Conservation (phyloP, 2,329 filamentous ascomycete species). For the Pyrenophora tritici-repentis region DNA sequence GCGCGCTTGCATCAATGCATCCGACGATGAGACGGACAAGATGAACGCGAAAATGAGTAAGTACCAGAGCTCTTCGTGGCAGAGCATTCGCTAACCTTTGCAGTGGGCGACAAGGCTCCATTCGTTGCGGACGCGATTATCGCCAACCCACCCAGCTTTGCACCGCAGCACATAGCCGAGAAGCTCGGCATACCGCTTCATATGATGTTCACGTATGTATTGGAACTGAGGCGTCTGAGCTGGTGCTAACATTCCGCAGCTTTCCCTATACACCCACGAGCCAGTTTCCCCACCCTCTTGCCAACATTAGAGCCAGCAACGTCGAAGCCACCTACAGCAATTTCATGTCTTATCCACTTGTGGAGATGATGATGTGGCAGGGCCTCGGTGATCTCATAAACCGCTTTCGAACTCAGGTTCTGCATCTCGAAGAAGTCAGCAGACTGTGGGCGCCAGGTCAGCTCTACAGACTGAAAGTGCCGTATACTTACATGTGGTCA, state of each 20-base stretch:
- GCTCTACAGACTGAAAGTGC: slow-evolving; percentile 73
- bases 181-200: slow-evolving; percentile 75
- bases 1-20: slow-evolving; percentile 75
- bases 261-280: slow-evolving; percentile 79
- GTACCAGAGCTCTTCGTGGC: slow-evolving; percentile 2
- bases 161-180: slow-evolving; percentile 75
- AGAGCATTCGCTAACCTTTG: slow-evolving; percentile 10
- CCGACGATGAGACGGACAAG: slow-evolving; percentile 68
- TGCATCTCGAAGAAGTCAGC: slow-evolving; percentile 74
- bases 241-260: slow-evolving; percentile 35
- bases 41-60: slow-evolving; percentile 63
- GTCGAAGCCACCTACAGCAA: slow-evolving; percentile 76
- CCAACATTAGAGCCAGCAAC: slow-evolving; percentile 74
- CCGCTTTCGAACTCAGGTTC: slow-evolving; percentile 69
- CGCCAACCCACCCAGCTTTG: slow-evolving; percentile 78
- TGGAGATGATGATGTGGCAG: slow-evolving; percentile 74
- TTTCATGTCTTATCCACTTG: slow-evolving; percentile 78
- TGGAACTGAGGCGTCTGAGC: background rate
- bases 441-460: slow-evolving; percentile 78
- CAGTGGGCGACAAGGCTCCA: slow-evolving; percentile 64
- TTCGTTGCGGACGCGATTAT: slow-evolving; percentile 86
- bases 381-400: slow-evolving; percentile 77
- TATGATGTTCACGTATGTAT: slow-evolving; percentile 83
- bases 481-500: slow-evolving; percentile 72
- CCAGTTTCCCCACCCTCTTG: slow-evolving; percentile 76